These are phyloP conservation scores for Jackrogersella minutella DNA, from an alignment of 495 filamentous ascomycete species.

Conservation along the genomic window DNA sequence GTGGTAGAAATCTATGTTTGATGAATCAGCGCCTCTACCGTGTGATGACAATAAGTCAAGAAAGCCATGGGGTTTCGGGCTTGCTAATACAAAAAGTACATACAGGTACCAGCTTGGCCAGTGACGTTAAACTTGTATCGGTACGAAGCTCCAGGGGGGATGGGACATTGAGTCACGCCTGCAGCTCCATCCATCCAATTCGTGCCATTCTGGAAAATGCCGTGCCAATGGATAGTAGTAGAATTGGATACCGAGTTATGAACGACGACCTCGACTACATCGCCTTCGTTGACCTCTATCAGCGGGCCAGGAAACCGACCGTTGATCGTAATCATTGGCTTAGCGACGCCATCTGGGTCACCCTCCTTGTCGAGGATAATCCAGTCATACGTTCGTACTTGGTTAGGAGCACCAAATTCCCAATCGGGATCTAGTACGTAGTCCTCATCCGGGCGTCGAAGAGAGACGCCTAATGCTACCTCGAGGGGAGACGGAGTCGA, in stretches of 20 bases:
- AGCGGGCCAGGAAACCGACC: slow-evolving; percentile 61
- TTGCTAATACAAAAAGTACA: slow-evolving; percentile 38
- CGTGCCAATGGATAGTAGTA: slow-evolving; percentile 71
- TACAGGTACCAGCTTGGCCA: slow-evolving; percentile 58
- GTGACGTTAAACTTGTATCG: slow-evolving; percentile 55
- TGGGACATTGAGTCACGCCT: slow-evolving; percentile 72
- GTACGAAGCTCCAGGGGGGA: slow-evolving; percentile 61
- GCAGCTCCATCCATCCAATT: slow-evolving; percentile 69
- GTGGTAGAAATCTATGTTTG: slow-evolving; percentile 49
- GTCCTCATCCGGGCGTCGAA: slow-evolving; percentile 47
- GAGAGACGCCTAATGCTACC: slow-evolving; percentile 1
- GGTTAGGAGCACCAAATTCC: slow-evolving; percentile 52
- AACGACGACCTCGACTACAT: slow-evolving; percentile 56
- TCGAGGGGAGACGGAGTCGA: slow-evolving; percentile 13
- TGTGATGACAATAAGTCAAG: neutral
- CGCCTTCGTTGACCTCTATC: slow-evolving; percentile 58
- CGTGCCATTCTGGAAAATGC: slow-evolving; percentile 68
- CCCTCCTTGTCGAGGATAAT: slow-evolving; percentile 57
- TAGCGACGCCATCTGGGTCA: slow-evolving; percentile 62
- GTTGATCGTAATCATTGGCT: slow-evolving; percentile 60
- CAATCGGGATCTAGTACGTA: slow-evolving; percentile 57
- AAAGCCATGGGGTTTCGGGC: slow-evolving; percentile 1
- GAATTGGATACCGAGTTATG: slow-evolving; percentile 55
- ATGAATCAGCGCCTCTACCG: slow-evolving; percentile 41
- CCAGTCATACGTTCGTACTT: slow-evolving; percentile 58